phyloP scores from a whole-genome alignment of 768 basidiomycete species.

The Tylopilus felleus region DNA sequence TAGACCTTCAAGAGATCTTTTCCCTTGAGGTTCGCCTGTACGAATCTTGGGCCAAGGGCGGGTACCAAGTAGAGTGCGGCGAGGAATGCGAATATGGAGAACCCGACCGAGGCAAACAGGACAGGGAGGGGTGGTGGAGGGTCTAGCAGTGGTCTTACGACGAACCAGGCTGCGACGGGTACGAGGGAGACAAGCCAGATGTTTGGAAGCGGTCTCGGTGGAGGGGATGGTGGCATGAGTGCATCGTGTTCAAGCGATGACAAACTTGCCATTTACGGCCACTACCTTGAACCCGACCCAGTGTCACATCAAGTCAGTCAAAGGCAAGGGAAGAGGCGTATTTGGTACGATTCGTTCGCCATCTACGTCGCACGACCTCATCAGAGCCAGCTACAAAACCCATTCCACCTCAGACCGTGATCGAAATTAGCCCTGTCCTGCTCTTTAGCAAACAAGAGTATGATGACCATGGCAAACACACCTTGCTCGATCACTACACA shows the following conservation, averaged over 20 bases:
- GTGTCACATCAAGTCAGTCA: conserved; percentile 43
- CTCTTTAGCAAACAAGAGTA: conserved; percentile 73
- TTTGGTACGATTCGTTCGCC: conserved; percentile 44
- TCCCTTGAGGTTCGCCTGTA: conserved; percentile 80
- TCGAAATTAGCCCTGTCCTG: conserved; percentile 87
- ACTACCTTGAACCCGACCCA: conserved; percentile 43
- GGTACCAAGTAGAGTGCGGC: conserved; percentile 77
- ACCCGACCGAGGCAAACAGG: conserved; percentile 75
- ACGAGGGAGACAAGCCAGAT: conserved; percentile 55
- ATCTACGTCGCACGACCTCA: background rate
- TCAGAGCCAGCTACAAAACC: conserved; percentile 32
- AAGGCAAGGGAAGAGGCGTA: conserved; percentile 59
- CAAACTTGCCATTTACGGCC: conserved; percentile 12
- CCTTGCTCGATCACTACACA: conserved; percentile 69
- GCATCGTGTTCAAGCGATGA: background rate
- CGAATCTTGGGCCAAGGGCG: conserved; percentile 74
- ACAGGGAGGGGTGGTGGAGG: conserved; percentile 68
- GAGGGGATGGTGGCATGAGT: conserved; percentile 23
- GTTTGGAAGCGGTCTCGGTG: conserved; percentile 50
- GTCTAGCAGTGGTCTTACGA: conserved; percentile 66
- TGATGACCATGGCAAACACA: conserved; percentile 55
- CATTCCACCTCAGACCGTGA: conserved; percentile 52
- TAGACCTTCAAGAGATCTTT: conserved; percentile 85
- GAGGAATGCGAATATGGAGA: conserved; percentile 80
- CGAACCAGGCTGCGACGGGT: conserved; percentile 71